A percentile compares a stretch with the other conserved stretches of the same genome.
These are phyloP conservation scores for Pseudopithomyces chartarum DNA, from an alignment of 2,329 filamentous ascomycete species.

Conservation along the genomic window DNA sequence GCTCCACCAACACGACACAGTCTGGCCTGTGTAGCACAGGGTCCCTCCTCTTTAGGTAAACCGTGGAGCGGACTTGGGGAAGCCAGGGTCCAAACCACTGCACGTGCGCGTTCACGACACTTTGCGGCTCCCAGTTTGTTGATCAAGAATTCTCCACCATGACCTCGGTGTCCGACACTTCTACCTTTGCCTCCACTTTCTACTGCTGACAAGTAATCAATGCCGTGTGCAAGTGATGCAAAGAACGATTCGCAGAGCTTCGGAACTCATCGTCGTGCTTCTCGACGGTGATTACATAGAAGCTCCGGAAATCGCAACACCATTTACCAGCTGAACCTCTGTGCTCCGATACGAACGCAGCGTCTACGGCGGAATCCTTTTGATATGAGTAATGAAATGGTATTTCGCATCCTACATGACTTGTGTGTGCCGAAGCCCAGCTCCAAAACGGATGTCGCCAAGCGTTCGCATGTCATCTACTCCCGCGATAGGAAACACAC, in stretches of 20 bases:
- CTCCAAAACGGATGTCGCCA: slow-evolving; percentile 3
- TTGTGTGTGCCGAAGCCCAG: slow-evolving; percentile 9
- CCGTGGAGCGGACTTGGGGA: neutral
- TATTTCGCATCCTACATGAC: neutral
- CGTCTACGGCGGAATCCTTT: neutral
- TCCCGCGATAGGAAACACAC: neutral
- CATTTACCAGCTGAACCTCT: neutral
- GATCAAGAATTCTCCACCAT: neutral
- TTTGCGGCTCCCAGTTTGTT: slow-evolving; percentile 5
- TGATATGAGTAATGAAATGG: neutral
- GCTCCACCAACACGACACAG: neutral
- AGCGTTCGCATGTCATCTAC: neutral
- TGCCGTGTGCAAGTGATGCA: neutral
- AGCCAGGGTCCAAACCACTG: neutral
- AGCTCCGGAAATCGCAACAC: neutral
- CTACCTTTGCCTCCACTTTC: neutral
- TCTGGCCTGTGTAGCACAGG: too few species aligned
- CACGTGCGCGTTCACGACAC: neutral
- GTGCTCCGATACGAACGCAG: neutral
- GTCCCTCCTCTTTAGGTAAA: neutral
- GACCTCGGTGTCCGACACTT: slow-evolving; percentile 5
- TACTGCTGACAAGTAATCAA: neutral
- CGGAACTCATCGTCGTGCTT: neutral
- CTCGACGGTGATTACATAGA: neutral
- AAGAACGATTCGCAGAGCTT: neutral